phyloP scores from a whole-genome alignment of 2,329 filamentous ascomycete species.

The Ceratocystis cacaofunesta region DNA sequence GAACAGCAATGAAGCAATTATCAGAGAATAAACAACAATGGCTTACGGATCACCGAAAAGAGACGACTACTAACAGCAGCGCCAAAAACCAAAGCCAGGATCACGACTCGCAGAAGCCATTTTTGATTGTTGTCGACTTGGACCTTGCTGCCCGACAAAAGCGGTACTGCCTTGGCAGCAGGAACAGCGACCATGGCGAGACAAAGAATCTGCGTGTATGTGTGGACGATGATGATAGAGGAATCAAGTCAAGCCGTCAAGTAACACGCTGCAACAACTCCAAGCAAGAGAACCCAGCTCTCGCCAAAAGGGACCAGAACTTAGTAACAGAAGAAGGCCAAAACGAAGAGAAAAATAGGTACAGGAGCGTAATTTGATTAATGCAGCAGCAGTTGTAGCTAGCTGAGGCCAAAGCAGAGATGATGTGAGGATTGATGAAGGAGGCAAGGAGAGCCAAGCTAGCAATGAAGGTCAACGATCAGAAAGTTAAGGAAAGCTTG shows the following conservation, averaged over 20 bases:
- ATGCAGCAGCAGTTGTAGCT: neutral
- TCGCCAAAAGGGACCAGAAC: neutral
- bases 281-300: conserved; percentile 14
- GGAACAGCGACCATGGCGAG: conserved; percentile 7
- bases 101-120: conserved; percentile 64
- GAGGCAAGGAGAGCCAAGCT: neutral
- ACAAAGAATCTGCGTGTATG: neutral
- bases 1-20: neutral
- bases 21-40: conserved; percentile 13
- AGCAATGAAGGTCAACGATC: neutral
- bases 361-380: neutral
- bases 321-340: neutral
- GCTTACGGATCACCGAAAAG: conserved; percentile 94
- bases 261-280: neutral
- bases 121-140: conserved; percentile 21
- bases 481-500: conserved; percentile 4
- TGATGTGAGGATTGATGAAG: neutral
- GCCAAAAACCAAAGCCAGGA: conserved; percentile 78
- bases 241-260: neutral
- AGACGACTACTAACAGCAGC: conserved; percentile 85
- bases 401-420: neutral
- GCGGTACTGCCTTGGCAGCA: conserved; percentile 14
- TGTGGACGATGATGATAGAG: neutral
- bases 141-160: conserved; percentile 21
- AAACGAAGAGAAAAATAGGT: neutral